These are phyloP conservation scores for Ochromonas danica DNA, from an alignment of 108 stramenopile species.

Conservation along the genomic window DNA sequence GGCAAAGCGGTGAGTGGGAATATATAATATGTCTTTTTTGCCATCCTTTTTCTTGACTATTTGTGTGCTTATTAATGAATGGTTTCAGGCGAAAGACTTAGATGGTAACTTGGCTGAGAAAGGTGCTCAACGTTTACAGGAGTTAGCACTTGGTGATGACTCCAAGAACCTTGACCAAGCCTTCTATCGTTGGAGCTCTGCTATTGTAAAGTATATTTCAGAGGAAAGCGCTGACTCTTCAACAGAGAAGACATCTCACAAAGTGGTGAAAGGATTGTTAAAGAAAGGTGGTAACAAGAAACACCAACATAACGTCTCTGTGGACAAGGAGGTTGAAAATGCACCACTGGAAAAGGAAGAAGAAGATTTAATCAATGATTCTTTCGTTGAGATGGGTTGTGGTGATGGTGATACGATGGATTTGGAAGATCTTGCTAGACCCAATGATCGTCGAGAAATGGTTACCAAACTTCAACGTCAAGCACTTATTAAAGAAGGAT, in stretches of 20 bases:
- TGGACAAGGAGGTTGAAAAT: not conserved
- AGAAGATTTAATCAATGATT: slow-evolving; percentile 29
- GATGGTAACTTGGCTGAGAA: not conserved
- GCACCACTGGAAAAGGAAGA: slow-evolving; percentile 3
- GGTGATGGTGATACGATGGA: slow-evolving; percentile 63
- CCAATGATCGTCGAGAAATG: slow-evolving; percentile 64
- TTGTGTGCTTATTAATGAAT: not conserved
- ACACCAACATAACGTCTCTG: not conserved
- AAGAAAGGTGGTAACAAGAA: not conserved
- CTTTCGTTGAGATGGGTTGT: not conserved
- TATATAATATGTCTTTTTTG: not conserved
- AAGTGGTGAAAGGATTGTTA: not conserved
- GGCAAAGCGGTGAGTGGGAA: not conserved
- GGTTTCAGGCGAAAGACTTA: not conserved
- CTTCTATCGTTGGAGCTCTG: not conserved
- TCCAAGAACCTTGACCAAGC: not conserved
- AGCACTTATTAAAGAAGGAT: slow-evolving; percentile 89
- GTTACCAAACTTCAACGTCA: slow-evolving; percentile 82
- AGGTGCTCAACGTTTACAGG: not conserved
- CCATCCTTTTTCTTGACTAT: not conserved
- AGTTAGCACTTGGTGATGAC: not conserved
- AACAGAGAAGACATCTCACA: not conserved
- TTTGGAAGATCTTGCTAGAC: slow-evolving; percentile 79
- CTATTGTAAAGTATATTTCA: not conserved
- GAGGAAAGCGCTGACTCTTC: not conserved